phyloP scores from a whole-genome alignment of 1,284 basidiomycete species.

The Microbotryum intermedium region DNA sequence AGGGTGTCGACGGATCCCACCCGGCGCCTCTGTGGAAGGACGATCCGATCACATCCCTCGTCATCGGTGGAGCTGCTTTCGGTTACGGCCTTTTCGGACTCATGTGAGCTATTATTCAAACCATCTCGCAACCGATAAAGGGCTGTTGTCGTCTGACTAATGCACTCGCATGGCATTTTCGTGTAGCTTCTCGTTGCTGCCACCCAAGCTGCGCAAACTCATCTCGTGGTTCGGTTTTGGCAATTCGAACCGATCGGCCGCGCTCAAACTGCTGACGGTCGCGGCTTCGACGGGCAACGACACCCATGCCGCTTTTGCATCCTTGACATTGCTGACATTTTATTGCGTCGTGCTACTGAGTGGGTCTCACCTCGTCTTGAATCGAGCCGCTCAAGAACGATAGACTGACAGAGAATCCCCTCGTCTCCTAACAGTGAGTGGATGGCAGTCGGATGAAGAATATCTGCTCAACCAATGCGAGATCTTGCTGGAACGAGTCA shows the following conservation, averaged over 20 bases:
- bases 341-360: conserved; percentile 30
- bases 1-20: background rate
- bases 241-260: conserved; percentile 9
- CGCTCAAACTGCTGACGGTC: conserved; percentile 30
- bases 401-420: background rate
- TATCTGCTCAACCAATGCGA: conserved; percentile 17
- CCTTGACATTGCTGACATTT: conserved; percentile 26
- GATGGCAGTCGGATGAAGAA: conserved; percentile 31
- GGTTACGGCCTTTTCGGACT: conserved; percentile 26
- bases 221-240: conserved; percentile 24
- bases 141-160: too few relatives aligned
- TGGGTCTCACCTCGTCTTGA: background rate
- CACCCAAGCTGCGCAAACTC: conserved; percentile 19
- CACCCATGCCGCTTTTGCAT: conserved; percentile 29
- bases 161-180: too few relatives aligned
- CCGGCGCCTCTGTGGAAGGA: conserved; percentile 28
- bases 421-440: conserved; percentile 13
- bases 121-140: too few relatives aligned
- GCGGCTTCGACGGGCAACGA: conserved; percentile 22
- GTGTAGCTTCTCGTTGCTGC: background rate
- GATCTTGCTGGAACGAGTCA: conserved; percentile 16
- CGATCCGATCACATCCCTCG: conserved; percentile 23
- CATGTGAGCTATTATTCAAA: conserved; percentile 11
- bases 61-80: conserved; percentile 25
- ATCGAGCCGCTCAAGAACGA: too few relatives aligned